Evolutionary conservation across 805 yeast species (phyloP).

Genomic region (Zygosaccharomyces pseudorouxii): DNA sequence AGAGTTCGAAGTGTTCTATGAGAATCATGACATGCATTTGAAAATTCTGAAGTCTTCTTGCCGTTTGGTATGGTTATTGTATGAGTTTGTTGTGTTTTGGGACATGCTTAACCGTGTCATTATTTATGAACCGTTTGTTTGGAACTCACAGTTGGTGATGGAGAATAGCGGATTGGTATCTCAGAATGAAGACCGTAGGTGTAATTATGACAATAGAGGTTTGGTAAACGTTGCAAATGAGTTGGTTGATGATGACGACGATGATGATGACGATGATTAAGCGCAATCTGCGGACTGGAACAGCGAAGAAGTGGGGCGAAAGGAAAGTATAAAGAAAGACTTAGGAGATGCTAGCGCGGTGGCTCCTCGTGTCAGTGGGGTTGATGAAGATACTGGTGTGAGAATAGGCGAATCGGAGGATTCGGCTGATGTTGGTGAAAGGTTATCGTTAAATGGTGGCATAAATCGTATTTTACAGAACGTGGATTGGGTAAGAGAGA

Average conservation of each 20-base stretch:
- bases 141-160: constrained; percentile 10
- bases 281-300: too few relatives aligned
- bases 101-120: constrained; percentile 12
- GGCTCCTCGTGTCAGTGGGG: not conserved
- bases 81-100: constrained; percentile 11
- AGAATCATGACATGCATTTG: constrained; percentile 6
- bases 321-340: not conserved
- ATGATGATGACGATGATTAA: not conserved
- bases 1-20: constrained; percentile 7
- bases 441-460: constrained; percentile 3
- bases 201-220: not conserved
- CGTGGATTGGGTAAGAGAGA: constrained; percentile 35
- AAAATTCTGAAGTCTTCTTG: constrained; percentile 14
- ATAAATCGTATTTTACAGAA: constrained; percentile 25
- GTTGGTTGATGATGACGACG: not conserved
- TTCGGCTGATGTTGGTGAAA: not conserved
- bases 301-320: not conserved
- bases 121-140: constrained; percentile 10
- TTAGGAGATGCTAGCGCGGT: not conserved
- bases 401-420: not conserved
- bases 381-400: not conserved
- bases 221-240: not conserved
- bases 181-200: constrained; percentile 8
- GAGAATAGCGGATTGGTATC: constrained; percentile 12
- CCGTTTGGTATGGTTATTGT: constrained; percentile 12